Conservation (phyloP, 1,284 basidiomycete species). For the Apiotrichum gamsii region DNA sequence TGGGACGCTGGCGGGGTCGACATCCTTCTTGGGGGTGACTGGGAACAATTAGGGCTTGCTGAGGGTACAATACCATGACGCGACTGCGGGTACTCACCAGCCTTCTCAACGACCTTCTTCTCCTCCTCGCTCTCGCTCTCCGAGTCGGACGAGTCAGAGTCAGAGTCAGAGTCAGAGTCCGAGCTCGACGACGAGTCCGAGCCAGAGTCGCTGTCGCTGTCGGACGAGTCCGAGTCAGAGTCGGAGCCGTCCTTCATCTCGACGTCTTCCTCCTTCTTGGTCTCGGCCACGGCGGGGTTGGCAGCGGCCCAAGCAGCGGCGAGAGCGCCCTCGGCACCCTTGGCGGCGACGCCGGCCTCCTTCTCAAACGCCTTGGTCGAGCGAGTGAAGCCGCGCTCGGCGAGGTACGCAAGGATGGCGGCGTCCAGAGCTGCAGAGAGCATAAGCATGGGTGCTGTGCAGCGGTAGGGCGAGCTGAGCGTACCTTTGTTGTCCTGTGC, state of each 20-base stretch:
- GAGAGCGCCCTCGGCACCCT: slow-evolving; percentile 18
- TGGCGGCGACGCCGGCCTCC: slow-evolving; percentile 32
- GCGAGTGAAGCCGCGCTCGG: slow-evolving; percentile 38
- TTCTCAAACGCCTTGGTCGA: slow-evolving; percentile 45
- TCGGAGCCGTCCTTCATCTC: slow-evolving; percentile 19
- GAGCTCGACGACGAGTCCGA: slow-evolving; percentile 7
- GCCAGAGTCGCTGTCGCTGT: slow-evolving; percentile 5
- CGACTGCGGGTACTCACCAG: neutral
- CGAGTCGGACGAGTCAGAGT: slow-evolving; percentile 13
- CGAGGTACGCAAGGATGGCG: slow-evolving; percentile 45
- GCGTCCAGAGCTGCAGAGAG: slow-evolving; percentile 44
- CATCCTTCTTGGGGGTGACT: too few species aligned
- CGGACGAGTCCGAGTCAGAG: slow-evolving; percentile 22
- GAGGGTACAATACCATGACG: too few species aligned
- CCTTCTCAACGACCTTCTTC: slow-evolving; percentile 11
- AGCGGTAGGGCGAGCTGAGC: too few species aligned
- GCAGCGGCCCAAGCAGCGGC: slow-evolving; percentile 29
- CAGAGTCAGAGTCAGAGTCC: too few species aligned
- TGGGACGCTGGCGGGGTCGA: slow-evolving; percentile 7
- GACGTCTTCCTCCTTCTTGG: slow-evolving; percentile 12
- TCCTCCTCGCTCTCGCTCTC: slow-evolving; percentile 12
- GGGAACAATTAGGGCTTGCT: too few species aligned
- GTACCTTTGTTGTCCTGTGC: slow-evolving; percentile 14
- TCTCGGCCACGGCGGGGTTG: slow-evolving; percentile 1
- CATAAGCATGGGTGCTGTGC: too few species aligned